Evolutionary conservation across 352 stramenopile species (phyloP).

Genomic region (Blastocystis sp.): DNA sequence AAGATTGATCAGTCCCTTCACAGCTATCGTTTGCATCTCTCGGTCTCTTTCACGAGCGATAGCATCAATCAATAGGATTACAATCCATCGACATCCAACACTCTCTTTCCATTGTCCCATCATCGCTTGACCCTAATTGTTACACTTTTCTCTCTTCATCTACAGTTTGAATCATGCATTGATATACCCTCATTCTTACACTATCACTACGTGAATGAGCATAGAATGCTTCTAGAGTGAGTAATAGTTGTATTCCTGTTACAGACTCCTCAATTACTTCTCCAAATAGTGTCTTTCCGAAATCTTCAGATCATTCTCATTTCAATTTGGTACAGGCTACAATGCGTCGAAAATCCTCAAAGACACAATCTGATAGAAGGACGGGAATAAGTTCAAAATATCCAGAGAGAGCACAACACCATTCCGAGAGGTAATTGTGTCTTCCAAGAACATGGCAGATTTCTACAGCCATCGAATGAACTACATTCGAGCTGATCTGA

Average conservation of each 20-base stretch:
- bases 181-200: neutral
- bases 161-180: neutral
- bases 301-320: too few species aligned
- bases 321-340: too few species aligned
- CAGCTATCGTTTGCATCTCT: neutral
- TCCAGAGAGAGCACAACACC: conserved; percentile 6
- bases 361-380: neutral
- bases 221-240: neutral
- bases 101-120: neutral
- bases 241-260: neutral
- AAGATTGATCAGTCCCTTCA: neutral
- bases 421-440: conserved; percentile 44
- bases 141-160: neutral
- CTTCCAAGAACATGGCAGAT: neutral
- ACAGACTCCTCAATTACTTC: too few species aligned
- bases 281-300: too few species aligned
- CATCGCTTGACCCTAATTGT: neutral
- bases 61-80: neutral
- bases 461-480: neutral
- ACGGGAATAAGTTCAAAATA: conserved; percentile 16
- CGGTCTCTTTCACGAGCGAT: neutral
- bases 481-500: neutral
- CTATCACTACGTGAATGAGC: neutral
- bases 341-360: too few species aligned
- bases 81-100: neutral